A percentile compares a stretch with the other conserved stretches of the same genome.
Evolutionary conservation across 345 rosid species (phyloP).

Genomic region (Noccaea caerulescens): DNA sequence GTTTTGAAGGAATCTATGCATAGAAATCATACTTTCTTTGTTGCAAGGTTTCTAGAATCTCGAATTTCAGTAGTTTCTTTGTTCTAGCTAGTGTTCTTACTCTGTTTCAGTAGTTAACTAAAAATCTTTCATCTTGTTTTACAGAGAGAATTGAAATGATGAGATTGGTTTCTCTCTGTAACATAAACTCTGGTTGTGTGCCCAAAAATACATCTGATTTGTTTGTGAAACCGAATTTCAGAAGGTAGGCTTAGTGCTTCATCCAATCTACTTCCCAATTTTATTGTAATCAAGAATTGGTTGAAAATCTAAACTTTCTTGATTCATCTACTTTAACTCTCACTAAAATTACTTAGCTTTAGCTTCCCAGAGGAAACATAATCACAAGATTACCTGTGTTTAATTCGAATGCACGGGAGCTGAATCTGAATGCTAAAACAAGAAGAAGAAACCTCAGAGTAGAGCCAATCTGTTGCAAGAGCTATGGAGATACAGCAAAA

Average conservation of each 20-base stretch:
- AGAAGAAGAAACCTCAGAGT: constrained; percentile 12
- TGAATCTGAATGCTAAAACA: constrained; percentile 9
- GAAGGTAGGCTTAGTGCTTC: constrained; percentile 36
- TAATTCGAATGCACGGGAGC: constrained; percentile 5
- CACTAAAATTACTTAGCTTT: constrained; percentile 38
- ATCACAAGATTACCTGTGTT: constrained; percentile 25
- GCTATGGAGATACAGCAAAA: constrained; percentile 27
- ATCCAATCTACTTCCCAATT: not conserved
- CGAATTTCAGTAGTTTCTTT: not conserved
- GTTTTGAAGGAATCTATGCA: too few relatives aligned
- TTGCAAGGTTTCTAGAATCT: not conserved
- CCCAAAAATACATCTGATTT: constrained; percentile 13
- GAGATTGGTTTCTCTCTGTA: constrained; percentile 39
- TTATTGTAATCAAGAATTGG: not conserved
- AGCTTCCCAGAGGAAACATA: constrained; percentile 36
- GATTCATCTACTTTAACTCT: constrained; percentile 21
- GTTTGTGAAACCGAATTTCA: constrained; percentile 20
- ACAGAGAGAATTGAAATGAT: constrained; percentile 33
- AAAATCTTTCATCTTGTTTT: constrained; percentile 1
- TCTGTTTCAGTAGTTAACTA: constrained; percentile 12
- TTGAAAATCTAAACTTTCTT: constrained; percentile 1
- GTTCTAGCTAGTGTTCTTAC: constrained; percentile 1
- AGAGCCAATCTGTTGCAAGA: constrained; percentile 30
- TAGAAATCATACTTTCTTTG: too few relatives aligned
- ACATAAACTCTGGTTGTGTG: constrained; percentile 23